Base-by-base conservation (phyloP, 2,329 filamentous ascomycete genomes). In the Neonectria faginata region DNA sequence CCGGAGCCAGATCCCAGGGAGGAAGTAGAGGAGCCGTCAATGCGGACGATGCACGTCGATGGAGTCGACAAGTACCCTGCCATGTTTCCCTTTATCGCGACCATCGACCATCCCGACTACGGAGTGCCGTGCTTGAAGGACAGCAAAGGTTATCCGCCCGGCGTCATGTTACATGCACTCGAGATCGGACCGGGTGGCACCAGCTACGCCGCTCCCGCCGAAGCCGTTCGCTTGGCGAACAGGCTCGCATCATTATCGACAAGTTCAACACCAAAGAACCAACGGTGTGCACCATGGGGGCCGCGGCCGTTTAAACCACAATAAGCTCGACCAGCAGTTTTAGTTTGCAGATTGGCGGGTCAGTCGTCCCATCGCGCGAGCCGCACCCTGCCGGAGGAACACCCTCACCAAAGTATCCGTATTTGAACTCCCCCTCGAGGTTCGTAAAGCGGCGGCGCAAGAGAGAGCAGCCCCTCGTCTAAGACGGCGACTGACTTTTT, bases 311-410 rank as follows among this genome's bases (percentile, higher is more conserved):
- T 55, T 44, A 47, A 31, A 42, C 44, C 31, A 41, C 33, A 50
- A 39, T 16, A 20, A 42, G 31, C 54, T 42, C 41, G 36, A 42
- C 53, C 60, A 62, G 31, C 53, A 50, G 29, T 18, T 29, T 53
- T 57, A 57, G 60, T 53, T 52, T 62, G 54, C 53, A 63, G 60
- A 53, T 50, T 47, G 60, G 54, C 48, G 54, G 54, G n/a, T 31
- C 47, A 25, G 39, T 48, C 48, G 54, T 58, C 54, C 60, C 60
- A 54, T 54, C 42, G 31, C 42, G 60, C 60, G 18, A 36, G 45
- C 42, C 42, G 53, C 60, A 53, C 29, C 45, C 41, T 29, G 29
- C 27, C 11, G n/a, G n/a, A 42, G 39, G 10, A 42, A 33, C 48
- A 33, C 48, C 48, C 48, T 51, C 10, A 18, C 25, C 27, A 50